Conservation (phyloP, 805 yeast genomes). For the Lipomyces lipofer region DNA sequence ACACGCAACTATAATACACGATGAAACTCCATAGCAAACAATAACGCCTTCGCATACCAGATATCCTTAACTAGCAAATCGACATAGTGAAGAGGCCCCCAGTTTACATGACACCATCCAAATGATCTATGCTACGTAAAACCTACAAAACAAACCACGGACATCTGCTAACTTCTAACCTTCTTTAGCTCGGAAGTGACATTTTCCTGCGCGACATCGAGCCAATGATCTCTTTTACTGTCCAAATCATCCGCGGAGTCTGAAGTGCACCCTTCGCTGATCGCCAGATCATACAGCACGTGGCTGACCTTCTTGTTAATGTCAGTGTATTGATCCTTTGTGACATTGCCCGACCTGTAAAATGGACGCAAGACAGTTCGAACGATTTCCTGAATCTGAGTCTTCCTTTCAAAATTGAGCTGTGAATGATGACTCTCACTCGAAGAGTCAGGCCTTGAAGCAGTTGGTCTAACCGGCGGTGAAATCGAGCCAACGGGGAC, state of each 20-base stretch:
- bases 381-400: slow-evolving; percentile 57
- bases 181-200: slow-evolving; percentile 13
- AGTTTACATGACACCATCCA: too few relatives aligned
- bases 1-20: too few relatives aligned
- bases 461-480: neutral
- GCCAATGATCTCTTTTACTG: slow-evolving; percentile 8
- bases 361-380: slow-evolving; percentile 53
- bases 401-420: slow-evolving; percentile 46
- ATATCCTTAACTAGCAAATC: too few relatives aligned
- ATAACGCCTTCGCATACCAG: too few relatives aligned
- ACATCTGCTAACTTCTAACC: slow-evolving; percentile 3
- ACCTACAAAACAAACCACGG: too few relatives aligned
- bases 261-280: neutral
- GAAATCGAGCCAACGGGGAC: neutral
- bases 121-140: too few relatives aligned
- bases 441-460: neutral
- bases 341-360: slow-evolving; percentile 44
- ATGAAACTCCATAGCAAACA: too few relatives aligned
- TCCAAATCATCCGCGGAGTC: neutral
- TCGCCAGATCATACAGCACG: slow-evolving; percentile 46
- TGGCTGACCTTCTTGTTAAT: slow-evolving; percentile 67
- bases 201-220: slow-evolving; percentile 14
- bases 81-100: too few relatives aligned
- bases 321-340: slow-evolving; percentile 51
- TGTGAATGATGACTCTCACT: too few relatives aligned